Base-by-base conservation (phyloP, 164 flowering plant species). In the Warburgia ugandensis region DNA sequence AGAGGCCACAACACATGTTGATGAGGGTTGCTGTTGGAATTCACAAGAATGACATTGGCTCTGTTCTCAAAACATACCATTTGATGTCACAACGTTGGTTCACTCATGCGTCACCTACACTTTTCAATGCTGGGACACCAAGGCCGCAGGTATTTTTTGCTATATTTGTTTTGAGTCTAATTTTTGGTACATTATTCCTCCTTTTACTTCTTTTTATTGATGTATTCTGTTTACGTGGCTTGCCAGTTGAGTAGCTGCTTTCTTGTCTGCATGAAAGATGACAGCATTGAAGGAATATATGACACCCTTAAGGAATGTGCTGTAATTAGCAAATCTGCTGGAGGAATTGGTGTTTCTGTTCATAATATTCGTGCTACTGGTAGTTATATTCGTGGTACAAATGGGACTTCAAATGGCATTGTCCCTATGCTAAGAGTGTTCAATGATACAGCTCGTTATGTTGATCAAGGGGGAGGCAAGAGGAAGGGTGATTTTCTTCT, bases 391-490 rank as follows among this genome's bases (percentile, higher is more conserved):
- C 92, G 96, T 61, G 99, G 99, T 35, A 94, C 99, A 41, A 94
- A 94, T 84, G 99, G 99, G 33, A 78, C 96, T 38, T 94, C 99
- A 19, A 94, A 94, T 80, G 99, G 99, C 10, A 82, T 94, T 66
- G 81, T 89, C 52, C 99, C 99, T 33, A 94, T 94, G 99, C 71
- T 89, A 19, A 60, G 97, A 27, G 97, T 94, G 32, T 94, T 94
- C 61, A 94, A 94, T 76, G 99, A 94, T 52, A 89, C 99, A 56
- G 99, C 99, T 4, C 94, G 96, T 26, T 94, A 89, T 80, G 99
- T 94, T 66, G 96, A 94, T 67, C 99, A 94, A 83, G 97, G 99
- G 10, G 99, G 99, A 37, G 97, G 99, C 75, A 94, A 89, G 77
- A 84, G 99, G 58, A 94, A 94, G 66, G 99, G 99, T 92, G 63